A percentile compares a stretch with the other conserved stretches of the same genome.
These are phyloP conservation scores for Toxoplasma gondii DNA, from an alignment of 169 alveolate genomes.

Conservation along the genomic window DNA sequence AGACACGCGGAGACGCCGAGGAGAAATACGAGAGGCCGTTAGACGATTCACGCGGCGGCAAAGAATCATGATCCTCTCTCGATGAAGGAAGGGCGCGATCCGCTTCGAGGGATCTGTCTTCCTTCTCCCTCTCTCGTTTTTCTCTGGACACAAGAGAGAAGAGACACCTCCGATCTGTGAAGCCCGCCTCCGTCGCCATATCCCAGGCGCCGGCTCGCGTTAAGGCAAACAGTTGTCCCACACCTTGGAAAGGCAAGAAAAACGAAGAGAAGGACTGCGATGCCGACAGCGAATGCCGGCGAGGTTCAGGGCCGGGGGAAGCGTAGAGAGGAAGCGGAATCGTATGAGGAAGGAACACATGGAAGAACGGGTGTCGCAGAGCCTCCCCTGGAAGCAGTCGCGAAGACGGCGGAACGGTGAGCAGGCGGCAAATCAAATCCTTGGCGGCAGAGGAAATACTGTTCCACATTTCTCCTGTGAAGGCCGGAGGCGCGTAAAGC, in stretches of 20 bases:
- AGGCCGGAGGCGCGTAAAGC: neutral
- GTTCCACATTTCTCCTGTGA: neutral
- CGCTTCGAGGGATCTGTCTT: no score
- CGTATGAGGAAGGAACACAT: neutral
- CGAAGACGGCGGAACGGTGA: neutral
- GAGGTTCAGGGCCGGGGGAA: neutral
- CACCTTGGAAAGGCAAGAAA: no score
- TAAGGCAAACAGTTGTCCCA: no score
- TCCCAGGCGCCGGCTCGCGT: no score
- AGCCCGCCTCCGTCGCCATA: no score
- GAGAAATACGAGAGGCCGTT: neutral
- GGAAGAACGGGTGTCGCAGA: conserved; percentile 24
- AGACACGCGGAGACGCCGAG: neutral
- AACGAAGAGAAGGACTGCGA: no score
- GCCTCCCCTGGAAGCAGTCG: conserved; percentile 38
- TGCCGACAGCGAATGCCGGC: neutral
- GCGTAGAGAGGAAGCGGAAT: conserved; percentile 37
- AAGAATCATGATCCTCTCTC: neutral
- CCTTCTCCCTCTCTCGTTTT: no score
- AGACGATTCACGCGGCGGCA: neutral
- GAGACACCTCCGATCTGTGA: no score
- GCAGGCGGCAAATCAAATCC: conserved; percentile 25
- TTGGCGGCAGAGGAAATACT: neutral
- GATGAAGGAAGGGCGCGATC: no score
- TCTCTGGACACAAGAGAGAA: no score